Percentiles rank a stretch among this genome's conserved stretches.
Evolutionary conservation across 179 eudicot species (phyloP).

Genomic region (Vitellaria paradoxa): DNA sequence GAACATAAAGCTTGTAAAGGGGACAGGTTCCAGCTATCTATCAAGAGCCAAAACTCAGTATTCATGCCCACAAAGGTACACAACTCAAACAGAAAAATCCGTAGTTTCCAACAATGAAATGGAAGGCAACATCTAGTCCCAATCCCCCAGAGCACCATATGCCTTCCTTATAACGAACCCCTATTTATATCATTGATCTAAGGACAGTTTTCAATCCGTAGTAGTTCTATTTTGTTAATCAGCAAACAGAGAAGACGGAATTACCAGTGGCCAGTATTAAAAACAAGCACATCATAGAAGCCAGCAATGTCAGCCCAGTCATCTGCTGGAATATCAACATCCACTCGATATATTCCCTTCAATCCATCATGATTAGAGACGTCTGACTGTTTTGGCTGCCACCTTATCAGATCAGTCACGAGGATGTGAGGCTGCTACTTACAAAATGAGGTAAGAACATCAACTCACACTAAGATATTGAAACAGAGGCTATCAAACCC

Average conservation of each 20-base stretch:
- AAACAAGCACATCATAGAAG: slow-evolving; percentile 79
- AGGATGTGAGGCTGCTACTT: slow-evolving; percentile 23
- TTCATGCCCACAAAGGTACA: not conserved
- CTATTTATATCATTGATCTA: not conserved
- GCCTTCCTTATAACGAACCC: not conserved
- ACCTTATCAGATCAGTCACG: slow-evolving; percentile 56
- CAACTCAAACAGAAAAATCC: not conserved
- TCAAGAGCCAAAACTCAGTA: not conserved
- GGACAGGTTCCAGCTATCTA: not conserved
- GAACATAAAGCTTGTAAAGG: slow-evolving; percentile 4
- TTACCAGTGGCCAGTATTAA: slow-evolving; percentile 94
- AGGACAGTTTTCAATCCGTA: not conserved
- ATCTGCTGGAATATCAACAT: slow-evolving; percentile 82
- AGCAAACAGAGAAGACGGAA: not conserved
- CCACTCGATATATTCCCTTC: slow-evolving; percentile 75
- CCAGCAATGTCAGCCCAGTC: slow-evolving; percentile 66
- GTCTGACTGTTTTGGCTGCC: slow-evolving; percentile 57
- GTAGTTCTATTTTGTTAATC: not conserved
- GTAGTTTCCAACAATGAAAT: not conserved
- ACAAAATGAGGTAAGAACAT: not conserved
- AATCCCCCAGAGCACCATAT: not conserved
- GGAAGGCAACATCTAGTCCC: slow-evolving; percentile 4
- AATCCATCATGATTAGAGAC: slow-evolving; percentile 38
- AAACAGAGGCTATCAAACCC: slow-evolving; percentile 4
- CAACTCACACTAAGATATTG: not conserved